phyloP scores from a whole-genome alignment of 1,139 yeast genomes.

The Fermentozyma sake region DNA sequence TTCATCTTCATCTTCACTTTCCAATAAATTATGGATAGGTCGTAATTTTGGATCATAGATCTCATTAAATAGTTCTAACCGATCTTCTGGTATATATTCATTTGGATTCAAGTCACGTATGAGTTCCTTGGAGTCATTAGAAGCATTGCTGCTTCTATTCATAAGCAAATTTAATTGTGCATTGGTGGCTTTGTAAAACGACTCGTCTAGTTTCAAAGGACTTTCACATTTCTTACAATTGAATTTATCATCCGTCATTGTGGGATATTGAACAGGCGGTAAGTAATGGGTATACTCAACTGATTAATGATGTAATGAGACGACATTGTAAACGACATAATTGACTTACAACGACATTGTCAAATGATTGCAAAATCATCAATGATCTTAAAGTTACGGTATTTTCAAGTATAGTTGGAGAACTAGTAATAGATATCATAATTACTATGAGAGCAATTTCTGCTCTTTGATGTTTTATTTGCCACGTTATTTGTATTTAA shows the following conservation, averaged over 20 bases:
- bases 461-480: too few relatives aligned
- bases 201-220: constrained; percentile 26
- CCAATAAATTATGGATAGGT: constrained; percentile 9
- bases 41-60: constrained; percentile 16
- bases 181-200: constrained; percentile 25
- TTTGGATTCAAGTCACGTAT: constrained; percentile 20
- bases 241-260: constrained; percentile 10
- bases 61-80: constrained; percentile 24
- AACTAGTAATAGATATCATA: too few relatives aligned
- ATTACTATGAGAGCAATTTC: too few relatives aligned
- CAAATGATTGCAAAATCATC: too few relatives aligned
- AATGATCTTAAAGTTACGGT: too few relatives aligned
- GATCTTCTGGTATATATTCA: constrained; percentile 30
- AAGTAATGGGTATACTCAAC: too few relatives aligned
- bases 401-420: too few relatives aligned
- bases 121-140: constrained; percentile 7
- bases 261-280: constrained; percentile 1
- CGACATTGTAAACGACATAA: too few relatives aligned
- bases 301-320: too few relatives aligned
- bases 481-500: too few relatives aligned
- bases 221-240: constrained; percentile 34
- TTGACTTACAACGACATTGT: too few relatives aligned
- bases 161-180: constrained; percentile 32
- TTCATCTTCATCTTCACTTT: constrained; percentile 12
- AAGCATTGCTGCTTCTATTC: constrained; percentile 14